Base-by-base conservation (phyloP, 306 rosid species). In the Quercus wislizeni region DNA sequence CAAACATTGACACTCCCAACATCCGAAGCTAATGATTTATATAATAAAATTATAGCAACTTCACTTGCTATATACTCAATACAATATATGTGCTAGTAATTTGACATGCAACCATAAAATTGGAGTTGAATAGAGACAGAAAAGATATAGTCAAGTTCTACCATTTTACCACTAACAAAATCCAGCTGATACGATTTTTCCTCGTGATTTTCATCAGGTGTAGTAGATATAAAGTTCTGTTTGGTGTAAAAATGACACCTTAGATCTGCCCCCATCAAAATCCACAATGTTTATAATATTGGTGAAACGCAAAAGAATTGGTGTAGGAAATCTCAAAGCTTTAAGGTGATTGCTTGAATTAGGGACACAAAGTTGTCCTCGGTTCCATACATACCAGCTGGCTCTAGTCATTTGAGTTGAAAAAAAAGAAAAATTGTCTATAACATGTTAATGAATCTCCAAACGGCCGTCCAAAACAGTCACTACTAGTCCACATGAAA, bases 371-470 rank as follows among this genome's bases (percentile, higher is more conserved):
- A 77, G 84, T 67, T 80, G 79, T 77, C 64, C 70, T 84, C 69
- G 80, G 76, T 80, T 84, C 82, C 82, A 73, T 74, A 73, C 7
- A 80, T 38, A 35, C 76, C 80, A 73, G 77, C 80, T 84, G 77
- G 25, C 65, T 27, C 8, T 19, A 41, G 63, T 18, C 61, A 63
- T 73, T 58, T 72, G 49, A 49, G 55, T 69, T 65, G 46, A 65
- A 81, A 52, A 19, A 56, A 58, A 18, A 1, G 6, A 68, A 33
- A 35, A 9, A 4, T 56, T 46, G 49, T n/a, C 15, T 59, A 38
- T 8, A 35, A n/a, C 62, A 63, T 72, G 54, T 61, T 78, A 43
- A 4, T 6, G 49, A 46, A 69, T 56, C 67, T 64, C n/a, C 14
- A 23, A 35, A 52, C 18, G 71, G 56, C 64, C 30, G 23, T 69